Conservation (phyloP, 371 early-diverging fungal species). For the Mortierella sp. region DNA sequence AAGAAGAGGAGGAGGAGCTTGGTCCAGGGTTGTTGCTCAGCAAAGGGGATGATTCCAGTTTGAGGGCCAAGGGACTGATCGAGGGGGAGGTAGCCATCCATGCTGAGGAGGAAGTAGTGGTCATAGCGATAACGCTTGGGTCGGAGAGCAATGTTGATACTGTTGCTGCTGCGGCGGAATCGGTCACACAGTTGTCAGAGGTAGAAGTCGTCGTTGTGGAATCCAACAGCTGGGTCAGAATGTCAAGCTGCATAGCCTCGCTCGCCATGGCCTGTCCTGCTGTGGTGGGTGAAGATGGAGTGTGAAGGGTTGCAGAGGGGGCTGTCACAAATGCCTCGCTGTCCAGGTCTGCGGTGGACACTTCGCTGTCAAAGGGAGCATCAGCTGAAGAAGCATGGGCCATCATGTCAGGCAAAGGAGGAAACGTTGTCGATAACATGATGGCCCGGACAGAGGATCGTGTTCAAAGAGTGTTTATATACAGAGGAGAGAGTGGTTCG, state of each 20-base stretch:
- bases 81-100: slow-evolving; percentile 20
- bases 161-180: neutral
- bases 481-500: slow-evolving; percentile 4
- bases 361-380: slow-evolving; percentile 54
- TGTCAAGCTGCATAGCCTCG: slow-evolving; percentile 23
- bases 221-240: slow-evolving; percentile 40
- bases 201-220: neutral
- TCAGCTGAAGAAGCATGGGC: slow-evolving; percentile 57
- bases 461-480: slow-evolving; percentile 37
- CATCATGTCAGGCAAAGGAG: slow-evolving; percentile 50
- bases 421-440: slow-evolving; percentile 53
- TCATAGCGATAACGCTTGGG: slow-evolving; percentile 39
- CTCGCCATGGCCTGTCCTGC: neutral
- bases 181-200: slow-evolving; percentile 8
- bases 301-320: slow-evolving; percentile 48
- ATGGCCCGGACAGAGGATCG: slow-evolving; percentile 54
- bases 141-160: slow-evolving; percentile 22
- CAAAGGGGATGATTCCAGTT: slow-evolving; percentile 44
- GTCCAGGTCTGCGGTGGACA: slow-evolving; percentile 56
- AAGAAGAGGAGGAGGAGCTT: neutral
- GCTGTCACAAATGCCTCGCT: slow-evolving; percentile 54
- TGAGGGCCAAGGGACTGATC: slow-evolving; percentile 47
- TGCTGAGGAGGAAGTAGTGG: slow-evolving; percentile 24
- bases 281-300: slow-evolving; percentile 14
- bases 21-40: slow-evolving; percentile 13